These are phyloP conservation scores for Coniochaeta sp. DNA, from an alignment of 2,329 filamentous ascomycete species.

Conservation along the genomic window DNA sequence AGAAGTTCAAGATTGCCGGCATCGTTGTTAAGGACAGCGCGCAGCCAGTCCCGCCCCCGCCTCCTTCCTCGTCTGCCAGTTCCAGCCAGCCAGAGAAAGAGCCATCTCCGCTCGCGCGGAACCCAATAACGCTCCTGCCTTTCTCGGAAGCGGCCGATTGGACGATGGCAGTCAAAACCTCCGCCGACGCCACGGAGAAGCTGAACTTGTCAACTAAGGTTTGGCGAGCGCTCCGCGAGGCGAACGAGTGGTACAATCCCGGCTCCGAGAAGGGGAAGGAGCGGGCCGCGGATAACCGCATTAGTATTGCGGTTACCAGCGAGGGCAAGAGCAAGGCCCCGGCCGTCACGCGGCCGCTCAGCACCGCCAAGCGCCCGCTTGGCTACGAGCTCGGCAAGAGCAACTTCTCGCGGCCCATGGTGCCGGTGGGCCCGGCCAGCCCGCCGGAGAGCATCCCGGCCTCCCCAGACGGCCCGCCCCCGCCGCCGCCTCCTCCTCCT, in stretches of 20 bases:
- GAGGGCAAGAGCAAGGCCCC: not conserved
- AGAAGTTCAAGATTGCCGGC: constrained; percentile 51
- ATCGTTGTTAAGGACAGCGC: constrained; percentile 38
- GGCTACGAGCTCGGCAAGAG: not conserved
- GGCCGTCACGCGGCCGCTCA: not conserved
- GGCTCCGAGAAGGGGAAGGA: not conserved
- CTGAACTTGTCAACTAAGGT: not conserved
- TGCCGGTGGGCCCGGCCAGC: not conserved
- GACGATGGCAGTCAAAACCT: not conserved
- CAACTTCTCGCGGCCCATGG: not conserved
- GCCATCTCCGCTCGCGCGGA: constrained; percentile 21
- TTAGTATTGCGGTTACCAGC: not conserved
- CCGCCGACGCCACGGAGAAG: not conserved
- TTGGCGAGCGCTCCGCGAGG: not conserved
- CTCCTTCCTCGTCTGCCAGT: constrained; percentile 3
- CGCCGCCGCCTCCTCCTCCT: not conserved
- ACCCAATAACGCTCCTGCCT: constrained; percentile 46
- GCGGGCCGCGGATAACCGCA: not conserved
- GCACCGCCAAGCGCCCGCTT: not conserved
- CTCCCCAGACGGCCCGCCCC: not conserved
- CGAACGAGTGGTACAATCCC: not conserved
- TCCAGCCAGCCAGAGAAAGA: constrained; percentile 13
- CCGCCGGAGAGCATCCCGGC: not conserved
- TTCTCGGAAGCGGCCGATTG: constrained; percentile 27
- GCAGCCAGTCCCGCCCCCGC: constrained; percentile 5